A percentile compares a stretch with the other conserved stretches of the same genome.
Conservation (phyloP, 768 basidiomycete species). For the Gloeopeniophorella convolvens region DNA sequence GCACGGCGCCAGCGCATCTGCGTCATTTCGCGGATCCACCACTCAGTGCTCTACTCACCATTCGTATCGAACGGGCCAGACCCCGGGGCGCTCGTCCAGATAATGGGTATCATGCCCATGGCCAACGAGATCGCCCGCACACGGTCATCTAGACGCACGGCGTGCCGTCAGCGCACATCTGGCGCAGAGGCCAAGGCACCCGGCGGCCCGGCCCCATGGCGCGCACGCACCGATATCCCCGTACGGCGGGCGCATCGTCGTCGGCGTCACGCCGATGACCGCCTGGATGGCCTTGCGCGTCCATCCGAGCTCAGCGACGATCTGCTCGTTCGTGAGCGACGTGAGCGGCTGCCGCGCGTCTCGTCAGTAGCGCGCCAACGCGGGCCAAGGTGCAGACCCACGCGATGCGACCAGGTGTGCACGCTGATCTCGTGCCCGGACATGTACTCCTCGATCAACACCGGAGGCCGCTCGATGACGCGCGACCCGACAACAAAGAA, state of each 20-base stretch:
- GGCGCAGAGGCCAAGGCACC: neutral
- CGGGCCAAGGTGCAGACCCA: slow-evolving; percentile 24
- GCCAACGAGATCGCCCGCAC: slow-evolving; percentile 85
- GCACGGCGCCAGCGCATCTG: neutral
- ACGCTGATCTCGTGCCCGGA: slow-evolving; percentile 73
- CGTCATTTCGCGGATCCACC: neutral
- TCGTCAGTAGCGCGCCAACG: slow-evolving; percentile 27
- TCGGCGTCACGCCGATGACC: slow-evolving; percentile 70
- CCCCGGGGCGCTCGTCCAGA: slow-evolving; percentile 70
- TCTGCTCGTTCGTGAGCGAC: slow-evolving; percentile 66
- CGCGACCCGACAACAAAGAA: slow-evolving; percentile 92
- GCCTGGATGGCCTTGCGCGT: slow-evolving; percentile 78
- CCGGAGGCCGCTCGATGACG: slow-evolving; percentile 66
- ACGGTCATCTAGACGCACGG: slow-evolving; percentile 60
- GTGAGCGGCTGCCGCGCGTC: slow-evolving; percentile 46
- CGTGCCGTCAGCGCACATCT: slow-evolving; percentile 1
- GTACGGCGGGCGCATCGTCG: slow-evolving; percentile 73
- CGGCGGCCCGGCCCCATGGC: neutral
- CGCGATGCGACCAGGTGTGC: slow-evolving; percentile 88
- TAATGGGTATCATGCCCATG: slow-evolving; percentile 88
- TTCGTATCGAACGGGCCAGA: slow-evolving; percentile 65
- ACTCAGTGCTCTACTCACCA: slow-evolving; percentile 42
- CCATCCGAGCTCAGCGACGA: slow-evolving; percentile 93
- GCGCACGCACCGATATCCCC: slow-evolving; percentile 60
- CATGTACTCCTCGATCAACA: slow-evolving; percentile 80